Evolutionary conservation across 176 grass and related monocot species (phyloP).

Genomic region (Thalia dealbata): DNA sequence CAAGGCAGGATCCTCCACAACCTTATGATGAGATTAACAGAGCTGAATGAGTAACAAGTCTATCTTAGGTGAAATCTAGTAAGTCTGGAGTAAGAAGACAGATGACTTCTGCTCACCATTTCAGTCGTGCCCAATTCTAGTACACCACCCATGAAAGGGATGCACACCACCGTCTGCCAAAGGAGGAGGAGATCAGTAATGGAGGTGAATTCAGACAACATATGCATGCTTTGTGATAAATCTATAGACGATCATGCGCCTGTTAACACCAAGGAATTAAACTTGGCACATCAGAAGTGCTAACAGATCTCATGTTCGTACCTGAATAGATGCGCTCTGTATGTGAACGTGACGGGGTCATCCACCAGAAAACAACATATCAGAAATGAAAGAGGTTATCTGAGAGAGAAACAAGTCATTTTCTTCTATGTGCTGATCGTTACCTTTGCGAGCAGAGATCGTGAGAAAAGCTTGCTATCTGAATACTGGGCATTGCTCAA

Average conservation of each 20-base stretch:
- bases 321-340: slow-evolving; percentile 61
- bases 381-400: slow-evolving; percentile 2
- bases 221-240: too few species aligned
- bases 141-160: slow-evolving; percentile 62
- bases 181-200: not conserved
- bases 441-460: slow-evolving; percentile 77
- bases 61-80: not conserved
- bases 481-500: slow-evolving; percentile 55
- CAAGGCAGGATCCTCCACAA: slow-evolving; percentile 40
- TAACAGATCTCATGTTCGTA: slow-evolving; percentile 1
- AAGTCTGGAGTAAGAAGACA: not conserved
- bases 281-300: too few species aligned
- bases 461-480: slow-evolving; percentile 40
- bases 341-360: not conserved
- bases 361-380: not conserved
- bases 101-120: slow-evolving; percentile 25
- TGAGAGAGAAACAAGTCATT: too few species aligned
- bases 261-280: too few species aligned
- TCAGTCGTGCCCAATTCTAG: slow-evolving; percentile 77
- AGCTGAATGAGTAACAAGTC: not conserved
- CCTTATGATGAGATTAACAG: slow-evolving; percentile 26
- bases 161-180: slow-evolving; percentile 54
- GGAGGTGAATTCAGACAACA: not conserved
- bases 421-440: not conserved
- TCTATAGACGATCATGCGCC: too few species aligned